Conservation (phyloP, 495 filamentous ascomycete genomes). For the Aspergillus wentii region DNA sequence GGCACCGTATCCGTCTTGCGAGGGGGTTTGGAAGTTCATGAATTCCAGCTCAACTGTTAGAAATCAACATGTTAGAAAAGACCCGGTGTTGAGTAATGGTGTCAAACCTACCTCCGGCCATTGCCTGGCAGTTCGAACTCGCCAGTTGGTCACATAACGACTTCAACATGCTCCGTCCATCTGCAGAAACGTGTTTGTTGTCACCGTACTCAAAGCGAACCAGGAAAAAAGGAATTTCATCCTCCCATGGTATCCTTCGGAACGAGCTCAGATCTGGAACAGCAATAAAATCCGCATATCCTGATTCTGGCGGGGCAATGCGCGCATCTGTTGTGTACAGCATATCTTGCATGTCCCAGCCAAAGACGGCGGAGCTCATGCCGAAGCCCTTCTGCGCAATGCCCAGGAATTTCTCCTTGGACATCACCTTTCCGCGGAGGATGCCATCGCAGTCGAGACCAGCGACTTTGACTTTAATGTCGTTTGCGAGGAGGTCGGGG, state of each 20-base stretch:
- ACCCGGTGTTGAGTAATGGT: no score
- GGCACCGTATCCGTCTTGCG: conserved; percentile 28
- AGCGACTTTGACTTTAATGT: conserved; percentile 80
- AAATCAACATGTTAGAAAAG: not conserved
- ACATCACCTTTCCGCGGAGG: conserved; percentile 84
- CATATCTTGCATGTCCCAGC: conserved; percentile 94
- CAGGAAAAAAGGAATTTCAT: conserved; percentile 85
- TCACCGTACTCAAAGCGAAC: conserved; percentile 63
- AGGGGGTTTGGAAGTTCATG: conserved; percentile 76
- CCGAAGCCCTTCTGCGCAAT: conserved; percentile 77
- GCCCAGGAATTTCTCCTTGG: conserved; percentile 88
- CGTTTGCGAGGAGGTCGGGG: conserved; percentile 58
- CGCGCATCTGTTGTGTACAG: conserved; percentile 76
- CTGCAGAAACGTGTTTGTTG: conserved; percentile 62
- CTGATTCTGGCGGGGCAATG: conserved; percentile 81
- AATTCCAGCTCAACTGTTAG: conserved; percentile 84
- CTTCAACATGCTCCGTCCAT: conserved; percentile 68
- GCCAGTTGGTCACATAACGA: conserved; percentile 57
- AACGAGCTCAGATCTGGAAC: conserved; percentile 70
- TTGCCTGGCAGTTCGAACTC: conserved; percentile 58
- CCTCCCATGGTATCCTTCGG: conserved; percentile 85
- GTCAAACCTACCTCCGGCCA: conserved; percentile 71
- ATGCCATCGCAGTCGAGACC: conserved; percentile 84
- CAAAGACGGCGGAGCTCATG: conserved; percentile 91
- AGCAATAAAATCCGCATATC: conserved; percentile 81